Percentiles rank a stretch among this genome's conserved stretches.
Conservation (phyloP, 352 stramenopile genomes). For the Phytophthora foliorum region DNA sequence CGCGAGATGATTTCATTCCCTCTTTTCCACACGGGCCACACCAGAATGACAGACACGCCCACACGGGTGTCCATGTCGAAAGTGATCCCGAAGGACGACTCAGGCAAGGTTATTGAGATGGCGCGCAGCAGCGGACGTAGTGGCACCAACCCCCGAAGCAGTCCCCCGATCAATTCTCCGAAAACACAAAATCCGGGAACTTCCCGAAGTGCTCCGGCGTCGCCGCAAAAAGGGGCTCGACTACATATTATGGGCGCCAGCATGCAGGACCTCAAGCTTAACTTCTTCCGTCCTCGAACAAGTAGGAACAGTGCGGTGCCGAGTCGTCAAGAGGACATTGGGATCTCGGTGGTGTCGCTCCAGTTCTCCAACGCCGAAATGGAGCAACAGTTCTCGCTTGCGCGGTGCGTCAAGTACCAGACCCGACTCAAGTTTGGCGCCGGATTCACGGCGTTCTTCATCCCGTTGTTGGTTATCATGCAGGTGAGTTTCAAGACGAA, state of each 20-base stretch:
- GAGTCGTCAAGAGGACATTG: conserved; percentile 80
- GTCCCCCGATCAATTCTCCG: conserved; percentile 9
- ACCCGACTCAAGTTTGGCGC: conserved; percentile 78
- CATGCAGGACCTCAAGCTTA: conserved; percentile 77
- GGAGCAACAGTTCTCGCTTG: conserved; percentile 65
- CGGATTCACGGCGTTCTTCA: conserved; percentile 84
- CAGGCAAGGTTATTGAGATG: conserved; percentile 39
- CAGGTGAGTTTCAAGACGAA: conserved; percentile 86
- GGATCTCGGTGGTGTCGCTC: conserved; percentile 78
- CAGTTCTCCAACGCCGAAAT: conserved; percentile 77
- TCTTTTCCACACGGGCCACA: conserved; percentile 77
- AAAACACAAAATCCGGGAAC: conserved; percentile 26
- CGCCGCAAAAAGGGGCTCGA: conserved; percentile 47
- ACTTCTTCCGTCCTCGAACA: conserved; percentile 68
- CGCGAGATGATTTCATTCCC: conserved; percentile 75
- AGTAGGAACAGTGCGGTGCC: conserved; percentile 34
- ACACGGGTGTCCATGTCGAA: conserved; percentile 71
- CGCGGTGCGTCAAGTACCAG: conserved; percentile 74
- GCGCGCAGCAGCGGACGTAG: conserved; percentile 46
- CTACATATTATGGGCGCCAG: conserved; percentile 63
- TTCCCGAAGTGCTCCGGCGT: conserved; percentile 29
- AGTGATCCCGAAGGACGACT: conserved; percentile 74
- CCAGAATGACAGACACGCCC: conserved; percentile 78
- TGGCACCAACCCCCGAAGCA: conserved; percentile 14
- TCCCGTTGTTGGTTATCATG: conserved; percentile 88